These are phyloP conservation scores for Penicillium alfredii DNA, from an alignment of 495 filamentous ascomycete genomes.

Conservation along the genomic window DNA sequence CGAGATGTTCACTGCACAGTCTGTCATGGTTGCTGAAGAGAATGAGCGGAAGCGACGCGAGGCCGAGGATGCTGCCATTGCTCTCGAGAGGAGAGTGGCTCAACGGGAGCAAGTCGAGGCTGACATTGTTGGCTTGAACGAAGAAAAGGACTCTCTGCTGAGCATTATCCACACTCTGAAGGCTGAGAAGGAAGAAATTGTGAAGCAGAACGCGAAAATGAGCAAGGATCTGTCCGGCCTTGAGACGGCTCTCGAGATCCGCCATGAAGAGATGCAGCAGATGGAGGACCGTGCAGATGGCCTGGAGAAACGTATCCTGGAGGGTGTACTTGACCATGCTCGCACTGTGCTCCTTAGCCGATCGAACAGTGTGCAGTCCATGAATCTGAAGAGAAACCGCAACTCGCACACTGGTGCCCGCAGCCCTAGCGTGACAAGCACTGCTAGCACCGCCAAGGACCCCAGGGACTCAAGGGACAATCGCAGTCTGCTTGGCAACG, in stretches of 20 bases:
- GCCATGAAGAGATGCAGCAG: constrained; percentile 80
- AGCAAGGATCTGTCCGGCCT: constrained; percentile 78
- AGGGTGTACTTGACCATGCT: constrained; percentile 93
- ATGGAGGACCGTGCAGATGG: constrained; percentile 85
- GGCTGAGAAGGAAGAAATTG: constrained; percentile 64
- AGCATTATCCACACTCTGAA: constrained; percentile 53
- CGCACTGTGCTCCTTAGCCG: constrained; percentile 70
- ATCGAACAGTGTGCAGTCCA: constrained; percentile 39
- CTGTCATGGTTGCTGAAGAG: constrained; percentile 68
- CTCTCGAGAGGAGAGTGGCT: constrained; percentile 68
- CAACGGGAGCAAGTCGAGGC: constrained; percentile 76
- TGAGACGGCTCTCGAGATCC: constrained; percentile 80
- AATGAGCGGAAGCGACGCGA: constrained; percentile 73
- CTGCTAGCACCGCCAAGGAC: constrained; percentile 34
- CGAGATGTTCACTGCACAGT: constrained; percentile 78
- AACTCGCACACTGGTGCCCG: constrained; percentile 39
- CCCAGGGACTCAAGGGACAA: constrained; percentile 35
- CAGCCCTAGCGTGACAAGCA: constrained; percentile 35
- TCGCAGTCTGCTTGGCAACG: constrained; percentile 41
- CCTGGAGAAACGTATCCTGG: constrained; percentile 85
- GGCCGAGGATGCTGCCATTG: constrained; percentile 73
- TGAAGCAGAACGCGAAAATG: constrained; percentile 66
- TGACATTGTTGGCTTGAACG: constrained; percentile 57
- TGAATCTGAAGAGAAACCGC: constrained; percentile 71
- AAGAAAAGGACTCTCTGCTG: constrained; percentile 58